Conservation (phyloP, 805 yeast genomes). For the Candida loeiensis region DNA sequence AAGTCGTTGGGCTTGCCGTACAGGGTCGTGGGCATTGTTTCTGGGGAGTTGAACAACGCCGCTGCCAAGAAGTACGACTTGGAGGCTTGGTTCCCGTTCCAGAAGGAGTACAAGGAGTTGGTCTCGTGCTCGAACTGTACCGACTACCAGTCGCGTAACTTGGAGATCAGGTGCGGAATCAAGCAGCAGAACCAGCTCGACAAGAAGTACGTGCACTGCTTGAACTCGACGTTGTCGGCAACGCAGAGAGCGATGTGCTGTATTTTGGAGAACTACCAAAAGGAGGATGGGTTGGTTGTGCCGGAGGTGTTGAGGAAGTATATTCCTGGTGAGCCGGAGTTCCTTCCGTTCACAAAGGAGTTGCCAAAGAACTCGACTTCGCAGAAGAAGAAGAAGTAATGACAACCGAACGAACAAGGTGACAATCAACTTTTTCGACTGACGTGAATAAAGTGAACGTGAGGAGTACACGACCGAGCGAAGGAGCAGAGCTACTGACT, state of each 20-base stretch:
- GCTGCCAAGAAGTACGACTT: conserved; percentile 98
- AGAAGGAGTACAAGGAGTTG: conserved; percentile 95
- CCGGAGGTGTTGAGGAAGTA: conserved; percentile 95
- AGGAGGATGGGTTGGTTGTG: conserved; percentile 87
- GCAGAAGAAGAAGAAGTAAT: conserved; percentile 49
- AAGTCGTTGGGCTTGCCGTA: conserved; percentile 89
- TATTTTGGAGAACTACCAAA: conserved; percentile 95
- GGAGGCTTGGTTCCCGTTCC: conserved; percentile 99
- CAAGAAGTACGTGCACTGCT: conserved; percentile 97
- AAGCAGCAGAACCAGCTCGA: conserved; percentile 92
- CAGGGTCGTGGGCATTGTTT: conserved; percentile 96
- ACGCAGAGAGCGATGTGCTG: conserved; percentile 98
- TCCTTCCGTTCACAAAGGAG: conserved; percentile 84
- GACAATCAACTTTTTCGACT: no score
- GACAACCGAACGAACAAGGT: not conserved
- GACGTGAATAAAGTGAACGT: no score
- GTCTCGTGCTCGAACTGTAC: conserved; percentile 99
- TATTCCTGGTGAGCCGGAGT: conserved; percentile 98
- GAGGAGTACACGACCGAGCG: no score
- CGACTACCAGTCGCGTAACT: conserved; percentile 97
- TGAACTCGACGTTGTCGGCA: conserved; percentile 95
- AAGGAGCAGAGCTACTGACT: no score
- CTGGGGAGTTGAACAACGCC: conserved; percentile 97
- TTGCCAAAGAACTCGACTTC: conserved; percentile 93
- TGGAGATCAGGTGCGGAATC: conserved; percentile 98